Conservation (phyloP, 192 early-diverging fungal species). For the Linnemannia exigua region DNA sequence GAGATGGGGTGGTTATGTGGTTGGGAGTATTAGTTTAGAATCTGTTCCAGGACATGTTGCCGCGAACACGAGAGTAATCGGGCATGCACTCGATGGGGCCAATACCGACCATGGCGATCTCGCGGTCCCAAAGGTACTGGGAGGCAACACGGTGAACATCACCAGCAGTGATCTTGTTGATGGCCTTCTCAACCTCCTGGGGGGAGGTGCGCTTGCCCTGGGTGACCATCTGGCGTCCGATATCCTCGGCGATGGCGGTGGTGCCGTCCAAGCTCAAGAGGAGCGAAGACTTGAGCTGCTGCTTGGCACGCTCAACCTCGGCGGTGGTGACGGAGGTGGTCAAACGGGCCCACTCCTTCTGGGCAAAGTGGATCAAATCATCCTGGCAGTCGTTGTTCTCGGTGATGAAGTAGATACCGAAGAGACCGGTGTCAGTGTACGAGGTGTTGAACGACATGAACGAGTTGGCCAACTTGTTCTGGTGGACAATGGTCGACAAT, state of each 20-base stretch:
- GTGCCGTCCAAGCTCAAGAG: conserved; percentile 94
- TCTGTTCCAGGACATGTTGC: conserved; percentile 87
- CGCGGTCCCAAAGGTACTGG: conserved; percentile 92
- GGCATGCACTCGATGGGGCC: conserved; percentile 92
- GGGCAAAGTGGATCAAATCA: conserved; percentile 89
- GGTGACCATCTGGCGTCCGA: conserved; percentile 96
- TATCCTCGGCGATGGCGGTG: conserved; percentile 96
- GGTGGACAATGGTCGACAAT: conserved; percentile 85
- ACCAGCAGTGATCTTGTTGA: conserved; percentile 86
- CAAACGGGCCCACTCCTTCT: conserved; percentile 95
- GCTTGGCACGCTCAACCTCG: conserved; percentile 98
- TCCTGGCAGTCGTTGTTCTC: conserved; percentile 88
- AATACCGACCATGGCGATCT: conserved; percentile 84
- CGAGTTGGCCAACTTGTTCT: conserved; percentile 93
- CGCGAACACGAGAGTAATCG: conserved; percentile 91
- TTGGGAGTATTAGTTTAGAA: conserved; percentile 57
- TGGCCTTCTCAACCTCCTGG: conserved; percentile 87
- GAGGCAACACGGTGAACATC: conserved; percentile 90
- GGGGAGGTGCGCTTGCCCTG: conserved; percentile 93
- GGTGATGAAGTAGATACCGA: conserved; percentile 94
- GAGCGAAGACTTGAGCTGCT: conserved; percentile 96
- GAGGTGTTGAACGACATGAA: conserved; percentile 99
- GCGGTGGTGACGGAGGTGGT: conserved; percentile 85
- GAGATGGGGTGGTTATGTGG: neutral
- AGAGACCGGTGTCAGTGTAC: conserved; percentile 97